Evolutionary conservation across 1,284 basidiomycete species (phyloP).

Genomic region (Coriolopsis trogii): DNA sequence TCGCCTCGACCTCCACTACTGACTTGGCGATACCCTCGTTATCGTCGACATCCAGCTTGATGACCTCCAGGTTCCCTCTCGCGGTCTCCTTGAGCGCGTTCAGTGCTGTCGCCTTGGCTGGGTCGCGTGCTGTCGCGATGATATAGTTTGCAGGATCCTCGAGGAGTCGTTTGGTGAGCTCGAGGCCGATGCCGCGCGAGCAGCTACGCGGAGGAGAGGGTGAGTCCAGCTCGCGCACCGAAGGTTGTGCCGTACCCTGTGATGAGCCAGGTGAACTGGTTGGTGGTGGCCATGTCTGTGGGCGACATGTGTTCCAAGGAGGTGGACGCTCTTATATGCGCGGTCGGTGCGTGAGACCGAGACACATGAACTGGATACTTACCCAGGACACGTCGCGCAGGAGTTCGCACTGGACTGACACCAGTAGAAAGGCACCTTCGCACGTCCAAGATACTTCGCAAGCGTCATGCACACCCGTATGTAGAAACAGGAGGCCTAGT

Average conservation of each 20-base stretch:
- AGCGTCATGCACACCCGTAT: too few relatives aligned
- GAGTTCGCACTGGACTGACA: too few relatives aligned
- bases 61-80: conserved; percentile 34
- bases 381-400: too few relatives aligned
- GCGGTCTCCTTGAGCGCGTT: conserved; percentile 24
- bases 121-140: conserved; percentile 40
- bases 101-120: conserved; percentile 33
- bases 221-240: too few relatives aligned
- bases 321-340: too few relatives aligned
- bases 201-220: neutral
- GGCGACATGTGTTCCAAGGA: too few relatives aligned
- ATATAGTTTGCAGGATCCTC: conserved; percentile 35
- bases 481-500: too few relatives aligned
- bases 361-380: too few relatives aligned
- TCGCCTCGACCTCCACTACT: conserved; percentile 12
- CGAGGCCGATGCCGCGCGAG: conserved; percentile 39
- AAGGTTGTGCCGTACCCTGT: neutral
- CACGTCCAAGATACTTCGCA: too few relatives aligned
- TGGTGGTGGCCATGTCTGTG: neutral
- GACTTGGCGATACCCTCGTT: conserved; percentile 32
- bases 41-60: conserved; percentile 37
- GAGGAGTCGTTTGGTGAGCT: conserved; percentile 39
- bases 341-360: too few relatives aligned
- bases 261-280: neutral
- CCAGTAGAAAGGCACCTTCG: too few relatives aligned